Evolutionary conservation across 164 flowering plant genomes (phyloP).

Genomic region (Nymphaea thermarum): DNA sequence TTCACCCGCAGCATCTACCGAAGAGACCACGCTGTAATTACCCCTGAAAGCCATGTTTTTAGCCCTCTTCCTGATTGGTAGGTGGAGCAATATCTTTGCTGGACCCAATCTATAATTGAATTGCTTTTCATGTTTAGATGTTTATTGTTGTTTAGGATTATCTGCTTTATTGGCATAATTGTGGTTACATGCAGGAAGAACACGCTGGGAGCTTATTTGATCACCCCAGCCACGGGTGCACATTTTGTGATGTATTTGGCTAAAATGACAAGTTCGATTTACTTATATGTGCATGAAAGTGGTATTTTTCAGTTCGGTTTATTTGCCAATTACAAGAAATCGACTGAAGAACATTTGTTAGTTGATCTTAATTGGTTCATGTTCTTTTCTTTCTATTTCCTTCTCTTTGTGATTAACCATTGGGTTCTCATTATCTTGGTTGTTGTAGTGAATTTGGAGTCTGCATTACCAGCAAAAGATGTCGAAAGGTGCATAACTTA

Average conservation of each 20-base stretch:
- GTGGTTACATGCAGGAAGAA: constrained; percentile 37
- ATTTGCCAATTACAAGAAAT: no score
- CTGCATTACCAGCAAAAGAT: constrained; percentile 55
- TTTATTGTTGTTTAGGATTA: background rate
- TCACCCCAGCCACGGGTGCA: constrained; percentile 87
- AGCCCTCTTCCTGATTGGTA: constrained; percentile 93
- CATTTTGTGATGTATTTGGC: constrained; percentile 93
- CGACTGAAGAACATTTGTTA: no score
- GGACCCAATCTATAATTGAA: background rate
- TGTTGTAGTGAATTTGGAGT: constrained; percentile 55
- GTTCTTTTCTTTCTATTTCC: no score
- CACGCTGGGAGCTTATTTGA: constrained; percentile 78
- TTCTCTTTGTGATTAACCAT: no score
- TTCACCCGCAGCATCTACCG: constrained; percentile 90
- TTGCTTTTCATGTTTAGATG: background rate
- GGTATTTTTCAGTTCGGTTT: no score
- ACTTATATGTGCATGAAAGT: no score
- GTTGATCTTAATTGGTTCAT: no score
- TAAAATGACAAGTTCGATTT: constrained; percentile 66
- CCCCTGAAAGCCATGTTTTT: constrained; percentile 96
- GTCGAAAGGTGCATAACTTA: constrained; percentile 56
- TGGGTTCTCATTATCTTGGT: background rate
- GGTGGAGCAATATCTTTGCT: background rate
- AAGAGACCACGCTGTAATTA: constrained; percentile 79
- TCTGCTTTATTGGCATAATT: no score